Base-by-base conservation (phyloP, 2,329 filamentous ascomycete species). In the Cladophialophora psammophila region DNA sequence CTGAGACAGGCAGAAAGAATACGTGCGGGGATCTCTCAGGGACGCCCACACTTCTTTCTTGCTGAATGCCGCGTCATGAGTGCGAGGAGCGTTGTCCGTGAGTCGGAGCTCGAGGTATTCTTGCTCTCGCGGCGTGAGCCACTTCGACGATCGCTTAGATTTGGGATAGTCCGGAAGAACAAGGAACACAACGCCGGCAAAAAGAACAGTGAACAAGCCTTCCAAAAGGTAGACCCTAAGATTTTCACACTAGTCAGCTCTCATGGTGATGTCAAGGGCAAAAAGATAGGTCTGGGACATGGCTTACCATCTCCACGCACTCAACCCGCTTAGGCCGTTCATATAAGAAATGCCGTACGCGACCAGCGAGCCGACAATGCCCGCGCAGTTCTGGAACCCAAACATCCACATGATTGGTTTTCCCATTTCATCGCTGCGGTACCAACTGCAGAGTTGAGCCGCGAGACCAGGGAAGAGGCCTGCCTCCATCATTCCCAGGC, bases 41-140 rank as follows among this genome's bases (percentile, higher is more conserved):
- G 80, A 78, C 0, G 72, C 63, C 5, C 79, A 60, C 31, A 83
- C 76, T 67, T 83, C 80, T 18, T 75, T 72, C 38, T 77, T 73
- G 15, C 78, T 75, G 64, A 83, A 82, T 57, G 81, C 74, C 20
- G 76, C 64, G 63, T 83, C 81, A 10, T 72, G 69, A 0, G 78
- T 78, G 35, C 79, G 75, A 8, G 81, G 81, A 0, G 81, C 74
- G 69, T 83, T 83, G 2, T 74, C 68, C 1, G 81, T 80, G 0
- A 83, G 74, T 15, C 82, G 78, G 13, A 80, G 81, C 72, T 85
- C 80, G 18, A 85, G 77, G 68, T 84, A 85, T 5, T 78, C 79
- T 68, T 83, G 83, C 56, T 85, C 83, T 52, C 73, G 79, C 3
- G 80, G 77, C 0, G 77, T 80, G 38, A 84, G 74, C 82, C 82